Percentiles rank a stretch among this genome's conserved stretches.
Conservation (phyloP, 1,284 basidiomycete genomes). For the Ceratobasidium papillatum region DNA sequence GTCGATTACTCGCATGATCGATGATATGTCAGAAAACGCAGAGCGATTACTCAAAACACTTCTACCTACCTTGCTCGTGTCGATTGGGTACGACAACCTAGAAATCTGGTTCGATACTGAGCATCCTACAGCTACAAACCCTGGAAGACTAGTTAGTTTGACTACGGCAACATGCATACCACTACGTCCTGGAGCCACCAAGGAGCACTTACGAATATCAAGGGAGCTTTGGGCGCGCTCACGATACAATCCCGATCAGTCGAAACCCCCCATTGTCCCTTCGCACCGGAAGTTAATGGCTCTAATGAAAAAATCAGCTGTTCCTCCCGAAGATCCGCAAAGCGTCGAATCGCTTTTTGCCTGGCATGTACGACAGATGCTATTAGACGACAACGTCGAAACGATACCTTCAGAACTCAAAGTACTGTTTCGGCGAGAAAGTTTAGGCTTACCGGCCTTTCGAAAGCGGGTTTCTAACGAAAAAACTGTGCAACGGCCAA, state of each 20-base stretch:
- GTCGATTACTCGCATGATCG: slow-evolving; percentile 5
- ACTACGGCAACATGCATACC: slow-evolving; percentile 23
- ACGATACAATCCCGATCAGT: not conserved
- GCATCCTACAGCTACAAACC: slow-evolving; percentile 6
- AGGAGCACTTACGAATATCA: not conserved
- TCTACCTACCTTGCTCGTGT: not conserved
- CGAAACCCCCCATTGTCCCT: not conserved
- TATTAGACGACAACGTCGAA: slow-evolving; percentile 13
- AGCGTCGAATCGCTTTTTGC: slow-evolving; percentile 5
- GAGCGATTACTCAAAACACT: not conserved
- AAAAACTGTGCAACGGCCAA: slow-evolving; percentile 49
- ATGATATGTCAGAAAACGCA: not conserved
- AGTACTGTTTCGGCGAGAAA: slow-evolving; percentile 49
- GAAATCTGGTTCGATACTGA: slow-evolving; percentile 20
- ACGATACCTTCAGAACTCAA: slow-evolving; percentile 47
- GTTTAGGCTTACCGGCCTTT: slow-evolving; percentile 47
- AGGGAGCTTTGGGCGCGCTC: slow-evolving; percentile 13
- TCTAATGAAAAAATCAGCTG: slow-evolving; percentile 25
- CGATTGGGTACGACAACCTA: slow-evolving; percentile 32
- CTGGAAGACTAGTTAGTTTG: not conserved
- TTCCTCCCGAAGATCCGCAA: not conserved
- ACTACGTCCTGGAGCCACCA: not conserved
- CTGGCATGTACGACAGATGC: not conserved
- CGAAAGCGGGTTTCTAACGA: slow-evolving; percentile 48
- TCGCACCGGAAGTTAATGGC: not conserved